Conservation (phyloP, 2,329 filamentous ascomycete genomes). For the Aspergillus fructus region DNA sequence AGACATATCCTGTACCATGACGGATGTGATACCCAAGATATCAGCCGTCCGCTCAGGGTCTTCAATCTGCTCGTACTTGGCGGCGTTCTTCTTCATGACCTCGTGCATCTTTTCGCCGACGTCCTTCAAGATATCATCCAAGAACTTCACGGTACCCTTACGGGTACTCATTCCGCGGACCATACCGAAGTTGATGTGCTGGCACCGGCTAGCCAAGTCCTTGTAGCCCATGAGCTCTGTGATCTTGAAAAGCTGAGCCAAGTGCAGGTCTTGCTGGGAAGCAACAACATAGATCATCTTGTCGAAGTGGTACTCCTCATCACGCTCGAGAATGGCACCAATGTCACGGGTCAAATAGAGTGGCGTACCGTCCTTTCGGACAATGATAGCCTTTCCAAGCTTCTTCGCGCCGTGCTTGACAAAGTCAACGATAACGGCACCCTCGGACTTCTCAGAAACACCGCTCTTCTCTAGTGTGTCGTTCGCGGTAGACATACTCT, state of each 20-base stretch:
- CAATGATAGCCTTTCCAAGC: constrained; percentile 65
- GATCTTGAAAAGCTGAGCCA: constrained; percentile 66
- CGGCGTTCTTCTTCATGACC: constrained; percentile 86
- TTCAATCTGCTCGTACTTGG: constrained; percentile 87
- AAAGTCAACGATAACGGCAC: constrained; percentile 68
- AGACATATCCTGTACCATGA: constrained; percentile 98
- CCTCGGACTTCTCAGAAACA: constrained; percentile 64
- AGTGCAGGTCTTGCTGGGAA: constrained; percentile 63
- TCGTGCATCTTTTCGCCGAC: constrained; percentile 97
- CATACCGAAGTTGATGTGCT: constrained; percentile 67
- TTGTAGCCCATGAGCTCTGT: constrained; percentile 61
- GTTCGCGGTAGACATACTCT: constrained; percentile 63
- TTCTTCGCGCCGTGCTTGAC: constrained; percentile 67
- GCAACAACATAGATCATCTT: constrained; percentile 69
- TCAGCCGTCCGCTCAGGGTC: constrained; percentile 81
- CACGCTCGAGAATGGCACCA: constrained; percentile 63
- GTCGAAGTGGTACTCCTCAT: constrained; percentile 62
- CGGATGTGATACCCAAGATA: constrained; percentile 84
- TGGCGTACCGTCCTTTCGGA: constrained; percentile 66
- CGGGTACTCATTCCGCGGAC: constrained; percentile 65
- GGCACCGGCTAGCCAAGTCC: constrained; percentile 58
- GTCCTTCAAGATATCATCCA: constrained; percentile 71
- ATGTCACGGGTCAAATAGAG: constrained; percentile 70
- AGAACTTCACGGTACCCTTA: constrained; percentile 72
- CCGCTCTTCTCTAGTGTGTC: constrained; percentile 58